Conservation (phyloP, 345 rosid species). For the Dovyalis caffra region DNA sequence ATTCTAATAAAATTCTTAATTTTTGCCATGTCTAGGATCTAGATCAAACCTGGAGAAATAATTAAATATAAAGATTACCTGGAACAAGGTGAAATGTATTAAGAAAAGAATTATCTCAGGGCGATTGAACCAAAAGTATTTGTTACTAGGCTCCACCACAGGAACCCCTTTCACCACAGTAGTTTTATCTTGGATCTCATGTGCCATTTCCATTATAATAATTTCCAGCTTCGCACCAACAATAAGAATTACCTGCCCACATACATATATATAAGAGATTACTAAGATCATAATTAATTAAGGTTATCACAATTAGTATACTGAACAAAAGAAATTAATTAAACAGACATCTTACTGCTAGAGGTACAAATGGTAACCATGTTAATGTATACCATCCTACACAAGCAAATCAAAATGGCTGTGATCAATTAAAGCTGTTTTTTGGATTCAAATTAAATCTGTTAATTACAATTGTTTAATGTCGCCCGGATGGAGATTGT, state of each 20-base stretch:
- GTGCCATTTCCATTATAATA: conserved; percentile 47
- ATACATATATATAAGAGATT: background rate
- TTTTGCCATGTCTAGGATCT: no score
- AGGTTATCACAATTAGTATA: background rate
- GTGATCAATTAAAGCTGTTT: background rate
- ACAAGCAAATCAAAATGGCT: conserved; percentile 1
- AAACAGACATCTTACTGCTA: conserved; percentile 18
- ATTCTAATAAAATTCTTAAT: no score
- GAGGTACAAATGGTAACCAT: conserved; percentile 30
- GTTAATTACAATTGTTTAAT: background rate
- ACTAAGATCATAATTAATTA: no score
- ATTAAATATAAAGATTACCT: conserved; percentile 13
- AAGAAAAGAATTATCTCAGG: conserved; percentile 39
- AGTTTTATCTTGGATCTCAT: conserved; percentile 37
- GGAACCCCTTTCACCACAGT: conserved; percentile 44
- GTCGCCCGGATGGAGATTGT: background rate
- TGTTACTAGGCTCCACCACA: conserved; percentile 38
- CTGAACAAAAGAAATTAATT: background rate
- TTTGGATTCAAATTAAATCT: no score
- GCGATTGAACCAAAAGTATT: conserved; percentile 45
- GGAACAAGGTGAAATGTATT: conserved; percentile 44
- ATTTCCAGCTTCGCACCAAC: conserved; percentile 43
- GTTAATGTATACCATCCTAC: conserved; percentile 33
- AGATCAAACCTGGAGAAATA: background rate
- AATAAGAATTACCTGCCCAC: conserved; percentile 31